Conservation (phyloP, 495 filamentous ascomycete genomes). For the Penicillium cataractarum region DNA sequence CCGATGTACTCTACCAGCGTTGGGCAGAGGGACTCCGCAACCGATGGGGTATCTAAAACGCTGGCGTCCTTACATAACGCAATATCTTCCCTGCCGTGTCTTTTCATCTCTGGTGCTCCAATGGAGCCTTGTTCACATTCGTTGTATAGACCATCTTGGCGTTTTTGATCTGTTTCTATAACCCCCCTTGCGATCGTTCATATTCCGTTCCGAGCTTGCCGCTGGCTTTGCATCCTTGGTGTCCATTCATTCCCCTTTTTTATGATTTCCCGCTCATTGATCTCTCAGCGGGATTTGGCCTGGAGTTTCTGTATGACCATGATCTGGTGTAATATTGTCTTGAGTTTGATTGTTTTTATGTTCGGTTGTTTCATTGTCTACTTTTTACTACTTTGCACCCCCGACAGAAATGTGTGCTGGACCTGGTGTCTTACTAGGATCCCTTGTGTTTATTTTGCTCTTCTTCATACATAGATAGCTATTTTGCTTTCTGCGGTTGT, state of each 20-base stretch:
- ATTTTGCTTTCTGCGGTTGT: conserved; percentile 13
- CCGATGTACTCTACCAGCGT: conserved; percentile 85
- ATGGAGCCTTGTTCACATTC: conserved; percentile 23
- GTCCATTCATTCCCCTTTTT: conserved; percentile 22
- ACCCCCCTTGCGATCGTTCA: conserved; percentile 13
- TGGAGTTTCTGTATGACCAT: conserved; percentile 22
- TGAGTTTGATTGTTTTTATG: conserved; percentile 18
- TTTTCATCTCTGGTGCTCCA: background rate
- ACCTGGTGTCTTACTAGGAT: background rate
- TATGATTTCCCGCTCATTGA: conserved; percentile 5
- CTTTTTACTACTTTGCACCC: conserved; percentile 11
- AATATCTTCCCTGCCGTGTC: background rate
- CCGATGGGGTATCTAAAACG: conserved; percentile 67
- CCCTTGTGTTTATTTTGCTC: conserved; percentile 7
- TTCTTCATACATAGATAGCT: conserved; percentile 22
- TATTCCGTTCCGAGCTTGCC: conserved; percentile 16
- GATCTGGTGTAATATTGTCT: conserved; percentile 31
- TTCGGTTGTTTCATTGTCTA: conserved; percentile 5
- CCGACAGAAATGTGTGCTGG: background rate
- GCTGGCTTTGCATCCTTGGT: conserved; percentile 30
- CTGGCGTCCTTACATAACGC: background rate
- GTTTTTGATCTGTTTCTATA: conserved; percentile 28
- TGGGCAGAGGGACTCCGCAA: conserved; percentile 85
- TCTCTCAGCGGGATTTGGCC: conserved; percentile 18
- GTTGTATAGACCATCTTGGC: conserved; percentile 35